These are phyloP conservation scores for Alternaria hordeiaustralica DNA, from an alignment of 2,329 filamentous ascomycete genomes.

Conservation along the genomic window DNA sequence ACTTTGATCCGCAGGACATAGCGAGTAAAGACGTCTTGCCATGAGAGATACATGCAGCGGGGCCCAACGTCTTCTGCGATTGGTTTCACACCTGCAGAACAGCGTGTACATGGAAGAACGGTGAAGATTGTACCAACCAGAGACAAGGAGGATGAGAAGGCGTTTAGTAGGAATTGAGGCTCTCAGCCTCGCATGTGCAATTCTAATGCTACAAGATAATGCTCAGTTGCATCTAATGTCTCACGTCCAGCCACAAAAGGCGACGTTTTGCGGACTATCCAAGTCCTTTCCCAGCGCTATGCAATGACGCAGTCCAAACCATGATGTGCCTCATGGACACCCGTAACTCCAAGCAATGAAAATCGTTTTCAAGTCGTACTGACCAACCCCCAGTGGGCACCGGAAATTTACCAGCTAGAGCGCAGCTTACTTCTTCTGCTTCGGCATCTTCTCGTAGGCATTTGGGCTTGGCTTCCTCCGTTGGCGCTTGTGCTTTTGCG, in stretches of 20 bases:
- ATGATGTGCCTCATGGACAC: slow-evolving; percentile 1
- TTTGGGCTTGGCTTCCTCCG: slow-evolving; percentile 72
- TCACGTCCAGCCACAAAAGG: slow-evolving; percentile 26
- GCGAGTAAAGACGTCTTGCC: neutral
- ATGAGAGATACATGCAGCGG: slow-evolving; percentile 12
- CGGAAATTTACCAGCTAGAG: slow-evolving; percentile 5
- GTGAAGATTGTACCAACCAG: neutral
- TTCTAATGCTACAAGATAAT: neutral
- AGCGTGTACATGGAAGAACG: slow-evolving; percentile 2
- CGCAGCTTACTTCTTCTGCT: slow-evolving; percentile 46
- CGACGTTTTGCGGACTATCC: slow-evolving; percentile 6
- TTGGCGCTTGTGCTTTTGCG: slow-evolving; percentile 50
- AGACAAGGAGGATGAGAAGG: neutral
- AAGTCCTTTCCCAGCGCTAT: slow-evolving; percentile 17
- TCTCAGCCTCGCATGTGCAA: neutral
- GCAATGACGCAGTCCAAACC: slow-evolving; percentile 15
- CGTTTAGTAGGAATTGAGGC: neutral
- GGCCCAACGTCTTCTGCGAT: slow-evolving; percentile 13
- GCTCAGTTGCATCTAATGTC: slow-evolving; percentile 6
- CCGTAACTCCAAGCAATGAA: slow-evolving; percentile 19
- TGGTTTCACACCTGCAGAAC: slow-evolving; percentile 6
- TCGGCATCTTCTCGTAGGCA: slow-evolving; percentile 79
- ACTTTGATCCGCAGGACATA: slow-evolving; percentile 17
- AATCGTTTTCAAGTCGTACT: slow-evolving; percentile 16
- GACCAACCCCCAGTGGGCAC: slow-evolving; percentile 1